Conservation (phyloP, 345 rosid species). For the Gossypium stocksii region DNA sequence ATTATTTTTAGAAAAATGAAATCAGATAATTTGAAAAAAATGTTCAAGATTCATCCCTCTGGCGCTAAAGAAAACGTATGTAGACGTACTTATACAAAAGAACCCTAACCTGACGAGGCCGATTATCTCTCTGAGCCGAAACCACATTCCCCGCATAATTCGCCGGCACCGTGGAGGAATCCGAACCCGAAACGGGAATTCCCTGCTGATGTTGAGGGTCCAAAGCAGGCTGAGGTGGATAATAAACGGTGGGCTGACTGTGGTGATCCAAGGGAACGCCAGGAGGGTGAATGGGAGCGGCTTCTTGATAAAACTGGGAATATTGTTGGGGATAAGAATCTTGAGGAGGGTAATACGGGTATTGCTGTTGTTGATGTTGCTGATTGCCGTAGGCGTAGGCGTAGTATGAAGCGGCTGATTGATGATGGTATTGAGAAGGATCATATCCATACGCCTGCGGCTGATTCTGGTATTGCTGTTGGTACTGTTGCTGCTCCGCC, state of each 20-base stretch:
- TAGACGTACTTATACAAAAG: not conserved
- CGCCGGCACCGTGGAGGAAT: not conserved
- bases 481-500: constrained; percentile 12
- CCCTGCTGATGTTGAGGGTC: constrained; percentile 4
- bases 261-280: constrained; percentile 18
- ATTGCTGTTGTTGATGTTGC: constrained; percentile 16
- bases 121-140: constrained; percentile 4
- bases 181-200: not conserved
- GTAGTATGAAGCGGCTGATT: constrained; percentile 19
- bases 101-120: constrained; percentile 17
- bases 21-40: not conserved
- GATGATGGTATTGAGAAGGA: constrained; percentile 18
- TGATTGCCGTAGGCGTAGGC: constrained; percentile 15
- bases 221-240: not conserved
- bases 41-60: not conserved
- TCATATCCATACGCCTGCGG: constrained; percentile 14
- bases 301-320: constrained; percentile 18
- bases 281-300: constrained; percentile 27
- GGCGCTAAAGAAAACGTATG: not conserved
- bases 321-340: constrained; percentile 17
- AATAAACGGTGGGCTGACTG: constrained; percentile 8
- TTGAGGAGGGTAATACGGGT: constrained; percentile 6
- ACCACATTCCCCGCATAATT: constrained; percentile 11
- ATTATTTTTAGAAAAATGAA: not conserved
- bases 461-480: constrained; percentile 22